Evolutionary conservation across 441 rosid genomes (phyloP), one percentile per base, ranked within the genome.

Genomic region (Gossypium trilobum): DNA sequence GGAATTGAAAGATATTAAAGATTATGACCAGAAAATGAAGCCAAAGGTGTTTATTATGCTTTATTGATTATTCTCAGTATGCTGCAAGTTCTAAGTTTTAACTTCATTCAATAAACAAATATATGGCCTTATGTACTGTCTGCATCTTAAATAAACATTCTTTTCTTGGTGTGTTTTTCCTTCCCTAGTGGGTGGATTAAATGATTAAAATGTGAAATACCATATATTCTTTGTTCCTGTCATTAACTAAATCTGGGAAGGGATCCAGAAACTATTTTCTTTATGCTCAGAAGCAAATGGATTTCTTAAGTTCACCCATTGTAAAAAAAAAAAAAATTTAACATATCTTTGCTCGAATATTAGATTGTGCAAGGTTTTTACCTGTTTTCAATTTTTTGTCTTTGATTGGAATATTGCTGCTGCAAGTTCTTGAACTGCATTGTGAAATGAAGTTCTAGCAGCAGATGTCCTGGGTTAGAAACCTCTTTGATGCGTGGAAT

Each of bases 1-100:
- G 99, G 99, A 95, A 81, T 56, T 95, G 78, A 95, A 88, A 82
- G 97, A 88, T 39, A 72, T 88, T 63, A 92, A 91, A 86, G 93
- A 91, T 78, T 68, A 73, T 78, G 97, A 91, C 63, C 93, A 87
- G 76, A 87, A 91, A 84, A 87, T 85, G 85, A 89, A 88, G 87
- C 96, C 96, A 80, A 95, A 92, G 98, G 98, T 91, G 56, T n/a
- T 48, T 44, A 44, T 22, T 65, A 13, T 1, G 76, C 20, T 58
- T 74, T 63, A 31, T 23, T 9, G 7, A 23, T 65, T 62, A 68
- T 60, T 7, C 52, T 55, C 54, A 42, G 2, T 73, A 70, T 22
- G 17, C 62, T 46, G 20, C 55, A 51, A 68, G 27, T 65, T 75
- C 31, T 46, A 51, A 68, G 27, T 65, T 75, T 22, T 46, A 59